Base-by-base conservation (phyloP, 352 stramenopile species). In the Phytophthora pistaciae region DNA sequence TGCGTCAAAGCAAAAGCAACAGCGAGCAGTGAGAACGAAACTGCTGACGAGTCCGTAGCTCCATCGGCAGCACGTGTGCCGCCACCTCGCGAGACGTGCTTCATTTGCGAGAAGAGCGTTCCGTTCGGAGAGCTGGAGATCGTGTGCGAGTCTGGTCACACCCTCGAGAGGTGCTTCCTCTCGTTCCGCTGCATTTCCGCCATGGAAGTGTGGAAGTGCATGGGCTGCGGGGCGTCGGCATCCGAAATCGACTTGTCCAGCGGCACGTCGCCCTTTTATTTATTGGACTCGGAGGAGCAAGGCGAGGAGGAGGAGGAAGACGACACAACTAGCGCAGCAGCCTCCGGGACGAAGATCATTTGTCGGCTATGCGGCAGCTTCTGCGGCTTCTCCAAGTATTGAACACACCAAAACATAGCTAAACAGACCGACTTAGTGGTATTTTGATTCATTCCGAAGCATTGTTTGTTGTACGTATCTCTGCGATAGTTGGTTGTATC, bases 161-260 rank as follows among this genome's bases (percentile, higher is more conserved):
- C 78, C n/a, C 70, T 92, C 52, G 86, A 94, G 48, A 78, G 88
- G 13, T 94, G 88, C 56, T 96, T 94, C 44, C 63, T 94, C 21
- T 94, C 85, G 31, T 94, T 94, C 44, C 79, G 82, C 58, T 82
- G 82, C 10, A 77, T 96, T 25, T 63, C 80, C 25, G 80, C 81
- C 2, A 88, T 91, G 77, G 84, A 92, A 55, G 77, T 84, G 44
- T 96, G 87, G 87, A 94, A 94, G 56, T 96, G 88, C 68, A 87
- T 93, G 83, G 85, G 87, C 44, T 96, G 88, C 42, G 85, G 84
- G 10, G 84, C 80, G 5, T 83, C 77, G 20, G 88, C 88, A 27
- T 82, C 80, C 42, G 82, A 90, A 68, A 79, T 91, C 29, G 75
- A 89, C 49, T 78, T 81, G 60, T 78, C 72, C 1, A 57, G 60